Conservation (phyloP, 768 basidiomycete genomes). For the Grammothele lineata region DNA sequence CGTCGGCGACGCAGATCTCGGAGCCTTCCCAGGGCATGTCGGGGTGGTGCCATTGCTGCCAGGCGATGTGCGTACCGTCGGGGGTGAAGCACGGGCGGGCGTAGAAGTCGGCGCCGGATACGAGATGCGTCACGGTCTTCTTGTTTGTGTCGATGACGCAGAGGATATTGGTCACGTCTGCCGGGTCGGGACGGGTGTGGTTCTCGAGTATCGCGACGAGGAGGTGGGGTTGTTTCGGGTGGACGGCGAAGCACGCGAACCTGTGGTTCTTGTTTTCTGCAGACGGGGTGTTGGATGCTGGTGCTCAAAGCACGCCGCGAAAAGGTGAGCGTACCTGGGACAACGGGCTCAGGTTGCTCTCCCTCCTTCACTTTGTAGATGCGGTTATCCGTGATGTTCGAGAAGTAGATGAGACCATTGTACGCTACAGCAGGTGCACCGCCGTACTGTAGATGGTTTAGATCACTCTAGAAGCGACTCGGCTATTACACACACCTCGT, state of each 20-base stretch:
- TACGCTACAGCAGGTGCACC: slow-evolving; percentile 56
- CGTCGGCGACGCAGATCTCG: slow-evolving; percentile 49
- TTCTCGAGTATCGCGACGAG: slow-evolving; percentile 67
- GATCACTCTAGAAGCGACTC: neutral
- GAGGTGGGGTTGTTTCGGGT: slow-evolving; percentile 49
- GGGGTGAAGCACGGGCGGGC: slow-evolving; percentile 54
- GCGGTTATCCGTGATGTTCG: slow-evolving; percentile 47
- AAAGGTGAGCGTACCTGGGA: slow-evolving; percentile 45
- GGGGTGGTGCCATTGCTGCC: slow-evolving; percentile 67
- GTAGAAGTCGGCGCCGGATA: slow-evolving; percentile 70
- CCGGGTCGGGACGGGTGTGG: slow-evolving; percentile 51
- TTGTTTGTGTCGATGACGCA: slow-evolving; percentile 47
- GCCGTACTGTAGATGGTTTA: slow-evolving; percentile 40
- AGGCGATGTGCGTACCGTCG: slow-evolving; percentile 53
- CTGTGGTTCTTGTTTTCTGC: slow-evolving; percentile 48
- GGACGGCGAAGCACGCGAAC: slow-evolving; percentile 59
- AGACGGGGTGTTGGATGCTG: neutral
- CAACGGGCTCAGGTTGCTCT: slow-evolving; percentile 43
- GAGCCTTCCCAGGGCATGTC: slow-evolving; percentile 73
- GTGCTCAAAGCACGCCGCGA: neutral
- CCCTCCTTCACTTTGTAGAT: slow-evolving; percentile 43
- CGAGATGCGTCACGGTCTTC: slow-evolving; percentile 42
- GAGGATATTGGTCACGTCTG: slow-evolving; percentile 53
- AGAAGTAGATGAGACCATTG: slow-evolving; percentile 52
- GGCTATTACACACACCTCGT: slow-evolving; percentile 36